A percentile compares a stretch with the other conserved stretches of the same genome.
Conservation (phyloP, 2,329 filamentous ascomycete species). For the Diaporthe eres region DNA sequence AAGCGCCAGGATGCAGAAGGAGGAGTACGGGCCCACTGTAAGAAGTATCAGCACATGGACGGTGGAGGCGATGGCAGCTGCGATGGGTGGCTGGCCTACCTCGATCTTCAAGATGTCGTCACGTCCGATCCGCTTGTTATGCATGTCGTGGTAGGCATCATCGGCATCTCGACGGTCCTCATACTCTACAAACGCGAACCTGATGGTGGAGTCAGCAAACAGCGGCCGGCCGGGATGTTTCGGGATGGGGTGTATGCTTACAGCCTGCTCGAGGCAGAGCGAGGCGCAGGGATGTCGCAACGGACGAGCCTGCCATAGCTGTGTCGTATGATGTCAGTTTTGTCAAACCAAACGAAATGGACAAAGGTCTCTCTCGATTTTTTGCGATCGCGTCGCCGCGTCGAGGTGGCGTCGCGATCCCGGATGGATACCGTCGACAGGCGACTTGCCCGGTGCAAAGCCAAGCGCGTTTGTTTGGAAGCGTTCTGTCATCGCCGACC, state of each 20-base stretch:
- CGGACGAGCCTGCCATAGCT: slow-evolving; percentile 98
- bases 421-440: slow-evolving; percentile 48
- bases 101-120: slow-evolving; percentile 98
- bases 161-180: slow-evolving; percentile 98
- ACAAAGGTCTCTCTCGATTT: slow-evolving; percentile 46
- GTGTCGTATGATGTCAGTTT: slow-evolving; percentile 59
- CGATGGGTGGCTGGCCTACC: slow-evolving; percentile 66
- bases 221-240: neutral
- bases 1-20: slow-evolving; percentile 99
- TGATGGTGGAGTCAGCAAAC: slow-evolving; percentile 48
- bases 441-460: slow-evolving; percentile 55
- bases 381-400: slow-evolving; percentile 46
- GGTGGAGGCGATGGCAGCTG: slow-evolving; percentile 39
- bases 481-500: slow-evolving; percentile 55
- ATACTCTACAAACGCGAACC: slow-evolving; percentile 99
- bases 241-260: slow-evolving; percentile 67
- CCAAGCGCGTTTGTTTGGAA: slow-evolving; percentile 38
- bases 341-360: slow-evolving; percentile 55
- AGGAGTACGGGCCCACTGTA: slow-evolving; percentile 97
- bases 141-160: slow-evolving; percentile 99
- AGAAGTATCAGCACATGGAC: slow-evolving; percentile 38
- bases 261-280: slow-evolving; percentile 94
- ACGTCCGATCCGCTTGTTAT: slow-evolving; percentile 97
- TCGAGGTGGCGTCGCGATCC: slow-evolving; percentile 48
- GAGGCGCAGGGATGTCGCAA: slow-evolving; percentile 97